Evolutionary conservation across 129 eudicot genomes (phyloP), one percentile per base, ranked within the genome.

Genomic region (Arctium minus): DNA sequence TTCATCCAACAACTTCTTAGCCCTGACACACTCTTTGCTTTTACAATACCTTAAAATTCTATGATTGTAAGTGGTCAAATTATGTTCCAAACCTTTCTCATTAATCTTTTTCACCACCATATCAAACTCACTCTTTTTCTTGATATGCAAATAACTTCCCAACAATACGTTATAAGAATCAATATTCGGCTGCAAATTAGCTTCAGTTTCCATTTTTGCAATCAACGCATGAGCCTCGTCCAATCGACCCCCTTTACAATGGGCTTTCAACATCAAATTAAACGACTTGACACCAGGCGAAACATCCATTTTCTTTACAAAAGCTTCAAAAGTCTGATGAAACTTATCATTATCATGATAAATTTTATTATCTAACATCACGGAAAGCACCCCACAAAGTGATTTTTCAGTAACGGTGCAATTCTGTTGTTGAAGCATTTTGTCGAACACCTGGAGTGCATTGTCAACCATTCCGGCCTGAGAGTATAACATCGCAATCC

Each of bases 391-490:
- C 10, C 80, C 89, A 32, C 92, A 89, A 40, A 86, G 86, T 17
- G 92, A 82, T 75, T 89, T 81, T 56, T 89, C 89, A n/a, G 79
- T 78, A 11, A 75, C 5, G 12, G 60, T 48, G 72, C 82, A 89
- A 37, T 70, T 68, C 2, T 46, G 40, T 74, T 33, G 60, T 1
- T 81, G 77, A 84, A 85, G 76, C 89, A 84, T 83, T 80, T 69
- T 68, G 86, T 89, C 86, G 71, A 86, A 89, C 84, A 84, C 69
- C 48, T 83, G 79, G 84, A 83, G 88, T 65, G 92, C 89, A 84
- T 84, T 81, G 46, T 86, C 92, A 36, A 84, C 76, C 92, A 89
- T 86, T 2, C 89, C 89, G n/a, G 84, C 88, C 64, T 89, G 84
- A 1, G 88, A 87, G 72, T 89, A 89, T 39, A 86, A 70, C 81